These are phyloP conservation scores for Clausena lansium DNA, from an alignment of 345 rosid genomes.

Conservation along the genomic window DNA sequence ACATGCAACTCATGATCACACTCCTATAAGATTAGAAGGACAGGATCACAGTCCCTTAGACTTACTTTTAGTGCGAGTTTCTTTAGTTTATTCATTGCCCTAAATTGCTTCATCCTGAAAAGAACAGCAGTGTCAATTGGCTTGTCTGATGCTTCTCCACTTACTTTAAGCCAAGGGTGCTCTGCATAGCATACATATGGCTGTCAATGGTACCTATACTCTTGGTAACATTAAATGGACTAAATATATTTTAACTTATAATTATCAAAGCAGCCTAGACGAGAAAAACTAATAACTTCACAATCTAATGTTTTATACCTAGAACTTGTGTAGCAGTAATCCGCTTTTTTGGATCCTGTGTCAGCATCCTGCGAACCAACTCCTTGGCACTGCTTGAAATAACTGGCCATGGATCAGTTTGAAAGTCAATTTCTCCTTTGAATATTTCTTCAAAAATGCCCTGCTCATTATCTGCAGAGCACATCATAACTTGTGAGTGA, in stretches of 20 bases:
- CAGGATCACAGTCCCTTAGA: not conserved
- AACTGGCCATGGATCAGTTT: constrained; percentile 69
- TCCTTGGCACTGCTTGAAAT: constrained; percentile 82
- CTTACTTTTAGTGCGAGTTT: constrained; percentile 85
- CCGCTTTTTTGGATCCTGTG: constrained; percentile 63
- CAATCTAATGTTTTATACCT: constrained; percentile 32
- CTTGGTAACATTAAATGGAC: no score
- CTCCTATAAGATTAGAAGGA: not conserved
- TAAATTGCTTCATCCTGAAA: constrained; percentile 88
- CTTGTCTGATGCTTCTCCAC: constrained; percentile 81
- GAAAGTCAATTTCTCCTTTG: constrained; percentile 73
- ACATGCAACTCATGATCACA: no score
- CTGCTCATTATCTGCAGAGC: constrained; percentile 60
- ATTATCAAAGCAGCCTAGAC: not conserved
- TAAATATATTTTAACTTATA: not conserved
- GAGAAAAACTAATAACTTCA: not conserved
- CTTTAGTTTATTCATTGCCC: constrained; percentile 92
- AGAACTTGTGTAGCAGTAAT: constrained; percentile 71
- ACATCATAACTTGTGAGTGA: not conserved
- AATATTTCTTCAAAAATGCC: constrained; percentile 77
- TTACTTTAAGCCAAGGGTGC: constrained; percentile 72
- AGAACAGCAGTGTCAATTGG: constrained; percentile 90
- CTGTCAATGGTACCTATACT: not conserved
- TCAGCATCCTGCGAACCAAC: constrained; percentile 68
- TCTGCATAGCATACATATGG: constrained; percentile 28